These are phyloP conservation scores for Hortiboletus campestris DNA, from an alignment of 768 basidiomycete species.

Conservation along the genomic window DNA sequence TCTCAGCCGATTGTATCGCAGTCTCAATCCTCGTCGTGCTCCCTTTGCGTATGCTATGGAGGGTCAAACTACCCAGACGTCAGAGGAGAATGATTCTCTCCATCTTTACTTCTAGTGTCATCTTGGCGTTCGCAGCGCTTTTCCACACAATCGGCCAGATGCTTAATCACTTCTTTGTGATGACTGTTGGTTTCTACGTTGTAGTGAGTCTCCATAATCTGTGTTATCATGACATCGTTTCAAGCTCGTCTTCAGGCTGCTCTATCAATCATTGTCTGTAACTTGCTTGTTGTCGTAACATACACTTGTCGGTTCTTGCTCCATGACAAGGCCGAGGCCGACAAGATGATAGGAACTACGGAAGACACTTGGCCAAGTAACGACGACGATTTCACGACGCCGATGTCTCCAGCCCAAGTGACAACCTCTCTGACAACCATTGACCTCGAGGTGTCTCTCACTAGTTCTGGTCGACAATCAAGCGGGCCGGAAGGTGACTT, in stretches of 20 bases:
- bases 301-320: conserved; percentile 13
- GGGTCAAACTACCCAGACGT: conserved; percentile 16
- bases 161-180: not conserved
- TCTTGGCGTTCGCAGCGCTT: conserved; percentile 15
- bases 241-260: conserved; percentile 8
- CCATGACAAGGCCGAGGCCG: not conserved
- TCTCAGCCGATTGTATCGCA: conserved; percentile 7
- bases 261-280: conserved; percentile 20
- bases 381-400: conserved; percentile 20
- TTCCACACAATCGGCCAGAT: conserved; percentile 15
- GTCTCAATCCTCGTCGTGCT: conserved; percentile 6
- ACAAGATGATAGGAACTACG: not conserved
- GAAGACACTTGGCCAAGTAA: not conserved
- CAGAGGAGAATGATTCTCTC: conserved; percentile 26
- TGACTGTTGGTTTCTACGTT: conserved; percentile 13
- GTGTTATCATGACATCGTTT: not conserved
- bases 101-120: conserved; percentile 18
- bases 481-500: no score
- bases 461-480: no score
- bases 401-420: not conserved
- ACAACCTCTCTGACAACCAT: conserved; percentile 8
- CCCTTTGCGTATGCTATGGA: conserved; percentile 21
- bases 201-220: conserved; percentile 6
- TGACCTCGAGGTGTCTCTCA: not conserved
- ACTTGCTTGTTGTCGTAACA: conserved; percentile 24